phyloP scores from a whole-genome alignment of 768 basidiomycete species.

The Hericium rajendrae region DNA sequence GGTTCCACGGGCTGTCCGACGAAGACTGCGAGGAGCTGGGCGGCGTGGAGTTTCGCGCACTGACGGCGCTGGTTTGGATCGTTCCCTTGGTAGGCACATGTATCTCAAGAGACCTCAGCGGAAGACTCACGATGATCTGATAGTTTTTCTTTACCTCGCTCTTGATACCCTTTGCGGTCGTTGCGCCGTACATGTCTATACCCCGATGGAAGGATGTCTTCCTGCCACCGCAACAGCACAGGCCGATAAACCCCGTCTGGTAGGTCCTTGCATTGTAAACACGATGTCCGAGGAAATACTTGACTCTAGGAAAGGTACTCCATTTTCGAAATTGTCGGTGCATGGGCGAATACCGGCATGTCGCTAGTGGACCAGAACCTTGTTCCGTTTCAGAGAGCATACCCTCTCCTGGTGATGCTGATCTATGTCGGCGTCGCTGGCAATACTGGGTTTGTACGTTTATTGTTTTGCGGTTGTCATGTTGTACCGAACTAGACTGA shows the following conservation, averaged over 20 bases:
- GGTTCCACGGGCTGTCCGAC: slow-evolving; percentile 62
- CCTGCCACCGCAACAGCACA: slow-evolving; percentile 25
- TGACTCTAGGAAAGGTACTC: slow-evolving; percentile 27
- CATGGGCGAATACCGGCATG: slow-evolving; percentile 44
- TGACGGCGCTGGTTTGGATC: slow-evolving; percentile 72
- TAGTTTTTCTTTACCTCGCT: slow-evolving; percentile 39
- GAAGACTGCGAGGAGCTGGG: slow-evolving; percentile 85
- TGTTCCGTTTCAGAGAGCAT: slow-evolving; percentile 41
- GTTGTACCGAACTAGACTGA: neutral
- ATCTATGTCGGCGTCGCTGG: slow-evolving; percentile 42
- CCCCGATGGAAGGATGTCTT: slow-evolving; percentile 30
- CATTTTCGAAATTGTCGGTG: slow-evolving; percentile 38
- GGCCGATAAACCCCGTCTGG: slow-evolving; percentile 34
- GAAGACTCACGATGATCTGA: neutral
- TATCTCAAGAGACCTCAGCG: neutral
- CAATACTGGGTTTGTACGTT: slow-evolving; percentile 44
- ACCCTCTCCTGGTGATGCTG: slow-evolving; percentile 33
- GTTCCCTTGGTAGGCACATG: slow-evolving; percentile 49
- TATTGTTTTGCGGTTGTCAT: neutral
- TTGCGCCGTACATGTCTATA: slow-evolving; percentile 36
- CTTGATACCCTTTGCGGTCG: slow-evolving; percentile 32
- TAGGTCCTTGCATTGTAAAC: slow-evolving; percentile 11
- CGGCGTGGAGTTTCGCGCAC: slow-evolving; percentile 82
- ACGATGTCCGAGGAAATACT: no score
- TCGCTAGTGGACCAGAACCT: slow-evolving; percentile 41